A percentile compares a stretch with the other conserved stretches of the same genome.
phyloP scores from a whole-genome alignment of 2,329 filamentous ascomycete species.

The Chrysoporthe puriensis region DNA sequence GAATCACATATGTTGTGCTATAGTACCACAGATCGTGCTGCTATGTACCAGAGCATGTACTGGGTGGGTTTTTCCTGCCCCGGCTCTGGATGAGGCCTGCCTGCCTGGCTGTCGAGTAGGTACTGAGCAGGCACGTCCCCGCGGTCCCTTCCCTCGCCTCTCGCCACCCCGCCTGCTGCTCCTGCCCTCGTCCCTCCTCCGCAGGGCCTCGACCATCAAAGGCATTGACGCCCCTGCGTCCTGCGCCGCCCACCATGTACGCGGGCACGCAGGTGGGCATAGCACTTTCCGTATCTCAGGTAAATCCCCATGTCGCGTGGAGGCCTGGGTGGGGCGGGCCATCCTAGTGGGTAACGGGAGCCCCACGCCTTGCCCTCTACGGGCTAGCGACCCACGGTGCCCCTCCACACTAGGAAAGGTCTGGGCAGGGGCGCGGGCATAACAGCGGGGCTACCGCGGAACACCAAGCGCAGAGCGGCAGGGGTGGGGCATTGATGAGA shows the following conservation, averaged over 20 bases:
- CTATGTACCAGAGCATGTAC: too few relatives aligned
- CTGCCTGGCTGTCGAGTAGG: neutral
- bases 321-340: neutral
- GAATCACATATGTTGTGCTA: too few relatives aligned
- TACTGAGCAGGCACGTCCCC: too few relatives aligned
- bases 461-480: neutral
- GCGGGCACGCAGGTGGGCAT: neutral
- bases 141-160: too few relatives aligned
- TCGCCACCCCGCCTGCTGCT: too few relatives aligned
- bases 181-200: neutral
- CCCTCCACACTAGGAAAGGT: neutral
- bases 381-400: neutral
- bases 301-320: neutral
- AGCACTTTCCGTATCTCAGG: conserved; percentile 4
- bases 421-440: neutral
- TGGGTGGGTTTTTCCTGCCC: neutral
- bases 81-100: neutral
- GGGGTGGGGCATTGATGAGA: neutral
- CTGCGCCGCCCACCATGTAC: neutral
- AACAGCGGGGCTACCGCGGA: neutral
- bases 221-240: conserved; percentile 5
- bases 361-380: neutral
- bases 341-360: neutral
- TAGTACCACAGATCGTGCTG: too few relatives aligned
- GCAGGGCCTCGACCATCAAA: neutral